Evolutionary conservation across 2,329 filamentous ascomycete genomes (phyloP).

Genomic region (Xylaria sp.): DNA sequence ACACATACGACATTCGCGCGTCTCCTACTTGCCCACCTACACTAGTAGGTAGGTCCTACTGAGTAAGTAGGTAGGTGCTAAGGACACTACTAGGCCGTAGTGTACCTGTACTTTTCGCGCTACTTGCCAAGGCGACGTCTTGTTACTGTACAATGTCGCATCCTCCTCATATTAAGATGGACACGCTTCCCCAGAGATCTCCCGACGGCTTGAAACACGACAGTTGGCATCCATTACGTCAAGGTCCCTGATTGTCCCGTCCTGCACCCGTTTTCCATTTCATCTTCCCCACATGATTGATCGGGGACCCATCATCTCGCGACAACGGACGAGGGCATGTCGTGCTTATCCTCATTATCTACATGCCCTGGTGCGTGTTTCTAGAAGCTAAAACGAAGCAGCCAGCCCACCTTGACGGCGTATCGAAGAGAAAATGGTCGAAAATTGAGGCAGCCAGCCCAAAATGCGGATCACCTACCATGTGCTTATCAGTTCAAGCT

Average conservation of each 20-base stretch:
- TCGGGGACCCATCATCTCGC: slow-evolving; percentile 27
- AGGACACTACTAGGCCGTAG: neutral
- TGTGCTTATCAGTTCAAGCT: neutral
- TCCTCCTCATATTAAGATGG: slow-evolving; percentile 12
- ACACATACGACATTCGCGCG: slow-evolving; percentile 3
- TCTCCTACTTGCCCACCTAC: neutral
- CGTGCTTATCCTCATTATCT: slow-evolving; percentile 31
- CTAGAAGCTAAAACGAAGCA: neutral
- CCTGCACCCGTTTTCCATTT: slow-evolving; percentile 26
- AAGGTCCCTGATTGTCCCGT: slow-evolving; percentile 25
- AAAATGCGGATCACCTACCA: neutral
- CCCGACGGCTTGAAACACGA: slow-evolving; percentile 31
- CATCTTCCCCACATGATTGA: slow-evolving; percentile 28
- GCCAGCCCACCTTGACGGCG: neutral
- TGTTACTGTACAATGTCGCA: slow-evolving; percentile 2
- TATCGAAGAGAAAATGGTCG: neutral
- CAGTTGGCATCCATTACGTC: slow-evolving; percentile 32
- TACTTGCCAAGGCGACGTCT: neutral
- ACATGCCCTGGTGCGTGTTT: slow-evolving; percentile 13
- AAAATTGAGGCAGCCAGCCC: neutral
- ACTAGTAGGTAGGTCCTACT: too few species aligned
- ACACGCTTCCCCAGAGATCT: slow-evolving; percentile 32
- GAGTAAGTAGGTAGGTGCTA: too few species aligned
- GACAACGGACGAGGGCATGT: slow-evolving; percentile 29
- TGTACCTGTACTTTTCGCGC: neutral